phyloP scores from a whole-genome alignment of 2,329 filamentous ascomycete species.

The Paecilomyces sp. region DNA sequence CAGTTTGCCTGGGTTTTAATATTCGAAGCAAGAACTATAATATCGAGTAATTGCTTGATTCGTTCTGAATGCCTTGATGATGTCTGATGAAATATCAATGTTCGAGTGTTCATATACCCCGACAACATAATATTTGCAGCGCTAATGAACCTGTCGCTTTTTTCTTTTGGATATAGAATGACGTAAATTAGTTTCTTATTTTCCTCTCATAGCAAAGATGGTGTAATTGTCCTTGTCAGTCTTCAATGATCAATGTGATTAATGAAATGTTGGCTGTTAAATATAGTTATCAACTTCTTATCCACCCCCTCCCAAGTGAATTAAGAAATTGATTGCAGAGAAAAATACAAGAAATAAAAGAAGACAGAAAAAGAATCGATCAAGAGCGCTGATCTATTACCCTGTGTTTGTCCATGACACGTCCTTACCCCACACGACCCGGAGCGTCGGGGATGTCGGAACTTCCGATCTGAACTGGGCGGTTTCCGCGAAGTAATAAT shows the following conservation, averaged over 20 bases:
- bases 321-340: no score
- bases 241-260: no score
- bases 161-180: neutral
- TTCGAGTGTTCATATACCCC: neutral
- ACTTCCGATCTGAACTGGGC: neutral
- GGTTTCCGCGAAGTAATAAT: neutral
- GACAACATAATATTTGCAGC: neutral
- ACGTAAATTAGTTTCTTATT: neutral
- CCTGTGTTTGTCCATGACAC: neutral
- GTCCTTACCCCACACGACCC: neutral
- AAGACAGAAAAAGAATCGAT: neutral
- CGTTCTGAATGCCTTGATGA: neutral
- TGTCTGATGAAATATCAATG: neutral
- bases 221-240: neutral
- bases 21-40: neutral
- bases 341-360: neutral
- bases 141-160: neutral
- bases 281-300: no score
- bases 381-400: neutral
- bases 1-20: neutral
- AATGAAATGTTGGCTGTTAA: no score
- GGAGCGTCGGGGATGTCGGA: slow-evolving; percentile 11
- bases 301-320: no score
- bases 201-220: neutral
- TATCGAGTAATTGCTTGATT: neutral